Evolutionary conservation across 495 filamentous ascomycete genomes (phyloP).

Genomic region (Tuber umbilicatum): DNA sequence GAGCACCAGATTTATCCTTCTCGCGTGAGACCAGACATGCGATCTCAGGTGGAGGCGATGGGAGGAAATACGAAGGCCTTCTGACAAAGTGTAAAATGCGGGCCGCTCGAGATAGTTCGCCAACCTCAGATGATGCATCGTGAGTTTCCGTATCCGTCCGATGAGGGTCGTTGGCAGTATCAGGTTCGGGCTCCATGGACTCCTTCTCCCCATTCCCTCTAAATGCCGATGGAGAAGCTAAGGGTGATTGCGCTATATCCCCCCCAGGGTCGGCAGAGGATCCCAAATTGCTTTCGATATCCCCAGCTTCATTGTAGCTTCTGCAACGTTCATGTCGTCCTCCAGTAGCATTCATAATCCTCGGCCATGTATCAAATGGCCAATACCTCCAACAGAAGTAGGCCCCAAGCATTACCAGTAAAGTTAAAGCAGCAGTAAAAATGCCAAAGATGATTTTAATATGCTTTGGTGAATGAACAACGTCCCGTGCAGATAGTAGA

Average conservation of each 20-base stretch:
- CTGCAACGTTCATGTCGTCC: neutral
- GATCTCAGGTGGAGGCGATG: slow-evolving; percentile 4
- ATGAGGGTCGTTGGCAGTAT: neutral
- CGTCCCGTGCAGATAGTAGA: neutral
- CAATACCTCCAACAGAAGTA: neutral
- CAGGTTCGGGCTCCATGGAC: neutral
- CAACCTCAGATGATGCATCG: neutral
- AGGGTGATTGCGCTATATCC: neutral
- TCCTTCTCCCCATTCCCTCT: neutral
- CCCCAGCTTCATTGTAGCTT: neutral
- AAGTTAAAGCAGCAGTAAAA: neutral
- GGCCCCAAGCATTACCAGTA: neutral
- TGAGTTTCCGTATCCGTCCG: neutral
- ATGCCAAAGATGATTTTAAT: neutral
- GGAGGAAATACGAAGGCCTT: slow-evolving; percentile 26
- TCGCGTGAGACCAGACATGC: neutral
- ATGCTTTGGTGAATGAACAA: slow-evolving; percentile 4
- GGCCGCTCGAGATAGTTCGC: slow-evolving; percentile 15
- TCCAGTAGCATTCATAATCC: neutral
- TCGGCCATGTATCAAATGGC: neutral
- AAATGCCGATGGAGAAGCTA: neutral
- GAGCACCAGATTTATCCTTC: neutral
- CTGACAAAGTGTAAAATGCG: slow-evolving; percentile 27
- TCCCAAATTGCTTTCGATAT: slow-evolving; percentile 1
- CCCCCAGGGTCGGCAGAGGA: neutral